phyloP scores from a whole-genome alignment of 2,329 filamentous ascomycete genomes.

The Onygena corvina region DNA sequence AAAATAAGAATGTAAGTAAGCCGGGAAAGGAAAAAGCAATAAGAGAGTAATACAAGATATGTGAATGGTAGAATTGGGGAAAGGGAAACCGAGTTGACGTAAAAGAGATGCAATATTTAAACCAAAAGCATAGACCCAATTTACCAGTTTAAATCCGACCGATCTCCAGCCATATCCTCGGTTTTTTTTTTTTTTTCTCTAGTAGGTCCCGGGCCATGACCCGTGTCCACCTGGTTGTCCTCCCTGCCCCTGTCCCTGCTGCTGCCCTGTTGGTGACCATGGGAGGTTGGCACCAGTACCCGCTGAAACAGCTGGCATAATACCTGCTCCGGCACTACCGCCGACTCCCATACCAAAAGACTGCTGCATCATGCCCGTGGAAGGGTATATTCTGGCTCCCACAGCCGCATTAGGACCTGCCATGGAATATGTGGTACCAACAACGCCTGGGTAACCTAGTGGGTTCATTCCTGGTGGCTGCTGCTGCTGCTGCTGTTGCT shows the following conservation, averaged over 20 bases:
- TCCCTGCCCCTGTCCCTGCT: background rate
- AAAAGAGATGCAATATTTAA: background rate
- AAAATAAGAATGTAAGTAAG: background rate
- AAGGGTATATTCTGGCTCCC: background rate
- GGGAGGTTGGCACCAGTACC: background rate
- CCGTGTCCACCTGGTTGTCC: background rate
- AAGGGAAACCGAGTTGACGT: background rate
- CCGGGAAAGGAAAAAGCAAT: background rate
- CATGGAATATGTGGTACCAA: conserved; percentile 24
- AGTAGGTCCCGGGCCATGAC: conserved; percentile 1
- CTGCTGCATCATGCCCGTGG: background rate
- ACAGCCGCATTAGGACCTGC: background rate
- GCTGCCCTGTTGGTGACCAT: background rate
- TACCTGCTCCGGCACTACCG: background rate
- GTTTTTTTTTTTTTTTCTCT: background rate
- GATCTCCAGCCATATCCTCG: background rate
- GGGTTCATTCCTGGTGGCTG: conserved; percentile 25
- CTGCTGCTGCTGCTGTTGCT: conserved; percentile 20
- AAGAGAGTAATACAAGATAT: background rate
- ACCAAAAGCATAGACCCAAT: background rate
- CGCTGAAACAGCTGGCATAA: background rate
- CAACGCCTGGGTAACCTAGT: conserved; percentile 28
- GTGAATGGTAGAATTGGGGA: background rate
- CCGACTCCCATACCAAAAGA: background rate
- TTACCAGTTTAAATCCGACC: background rate